Conservation (phyloP, 495 filamentous ascomycete species). For the Chaetomium cochliodes region DNA sequence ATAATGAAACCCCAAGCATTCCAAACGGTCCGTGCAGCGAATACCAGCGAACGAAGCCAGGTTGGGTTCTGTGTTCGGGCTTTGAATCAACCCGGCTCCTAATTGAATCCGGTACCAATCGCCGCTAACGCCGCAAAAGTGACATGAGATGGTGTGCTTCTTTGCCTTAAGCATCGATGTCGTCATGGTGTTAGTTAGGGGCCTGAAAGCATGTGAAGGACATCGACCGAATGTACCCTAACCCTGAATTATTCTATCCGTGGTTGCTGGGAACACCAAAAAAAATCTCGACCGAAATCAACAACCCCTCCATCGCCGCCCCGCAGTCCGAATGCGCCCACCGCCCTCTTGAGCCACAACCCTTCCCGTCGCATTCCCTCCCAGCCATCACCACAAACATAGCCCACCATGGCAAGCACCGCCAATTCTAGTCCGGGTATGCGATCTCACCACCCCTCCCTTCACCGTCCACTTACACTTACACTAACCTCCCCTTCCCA, state of each 20-base stretch:
- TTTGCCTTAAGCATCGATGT: not conserved
- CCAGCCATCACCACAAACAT: not conserved
- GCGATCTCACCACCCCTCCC: not conserved
- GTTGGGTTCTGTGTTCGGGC: not conserved
- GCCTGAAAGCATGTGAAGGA: not conserved
- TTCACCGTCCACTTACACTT: conserved; percentile 14
- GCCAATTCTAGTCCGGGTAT: conserved; percentile 25
- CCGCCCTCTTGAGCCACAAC: not conserved
- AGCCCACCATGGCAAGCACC: conserved; percentile 19
- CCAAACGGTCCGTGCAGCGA: not conserved
- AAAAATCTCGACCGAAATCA: conserved; percentile 18
- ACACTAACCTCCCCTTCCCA: conserved; percentile 22
- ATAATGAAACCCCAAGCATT: not conserved
- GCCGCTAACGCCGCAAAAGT: too few species aligned
- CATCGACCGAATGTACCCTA: not conserved
- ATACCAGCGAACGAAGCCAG: not conserved
- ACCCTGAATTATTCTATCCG: conserved; percentile 16
- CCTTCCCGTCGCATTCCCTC: conserved; percentile 1
- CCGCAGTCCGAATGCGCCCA: not conserved
- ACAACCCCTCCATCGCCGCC: conserved; percentile 2
- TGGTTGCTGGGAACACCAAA: conserved; percentile 7
- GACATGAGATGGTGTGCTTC: too few species aligned
- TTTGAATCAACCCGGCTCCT: conserved; percentile 3
- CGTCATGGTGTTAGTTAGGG: conserved; percentile 1
- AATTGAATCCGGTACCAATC: not conserved